Evolutionary conservation across 257 asterid genomes (phyloP).

Genomic region (Plantago ovata): DNA sequence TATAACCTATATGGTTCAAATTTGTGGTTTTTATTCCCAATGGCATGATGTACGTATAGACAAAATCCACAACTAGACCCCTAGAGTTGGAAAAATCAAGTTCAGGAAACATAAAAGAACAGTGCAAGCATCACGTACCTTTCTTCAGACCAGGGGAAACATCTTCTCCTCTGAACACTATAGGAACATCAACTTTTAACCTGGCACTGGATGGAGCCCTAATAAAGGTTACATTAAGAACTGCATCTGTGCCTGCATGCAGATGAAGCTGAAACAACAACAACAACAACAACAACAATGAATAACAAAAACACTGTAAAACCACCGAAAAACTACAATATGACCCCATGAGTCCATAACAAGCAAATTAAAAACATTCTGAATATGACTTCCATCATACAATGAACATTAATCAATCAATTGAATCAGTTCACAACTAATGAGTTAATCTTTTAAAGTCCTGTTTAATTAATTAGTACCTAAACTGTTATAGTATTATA

Average conservation of each 20-base stretch:
- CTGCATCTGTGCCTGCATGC: conserved; percentile 74
- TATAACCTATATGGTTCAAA: no score
- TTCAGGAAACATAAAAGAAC: neutral
- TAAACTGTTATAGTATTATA: no score
- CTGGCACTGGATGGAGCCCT: conserved; percentile 80
- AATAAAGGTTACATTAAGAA: conserved; percentile 82
- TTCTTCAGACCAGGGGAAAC: conserved; percentile 60
- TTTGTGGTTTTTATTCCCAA: no score
- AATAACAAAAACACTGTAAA: neutral
- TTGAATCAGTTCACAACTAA: no score
- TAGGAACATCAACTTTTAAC: conserved; percentile 54
- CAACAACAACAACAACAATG: conserved; percentile 3
- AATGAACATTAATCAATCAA: no score
- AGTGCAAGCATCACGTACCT: conserved; percentile 31
- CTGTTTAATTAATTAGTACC: no score
- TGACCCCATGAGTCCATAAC: no score
- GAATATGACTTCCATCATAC: no score
- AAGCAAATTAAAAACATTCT: no score
- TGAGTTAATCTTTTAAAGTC: no score
- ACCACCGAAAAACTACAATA: neutral
- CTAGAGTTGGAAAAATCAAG: neutral
- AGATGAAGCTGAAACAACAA: conserved; percentile 74
- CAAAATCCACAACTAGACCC: no score
- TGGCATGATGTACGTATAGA: no score
- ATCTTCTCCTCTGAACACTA: conserved; percentile 54